Conservation (phyloP, 345 rosid species). For the Eucalyptus lansdowneana region DNA sequence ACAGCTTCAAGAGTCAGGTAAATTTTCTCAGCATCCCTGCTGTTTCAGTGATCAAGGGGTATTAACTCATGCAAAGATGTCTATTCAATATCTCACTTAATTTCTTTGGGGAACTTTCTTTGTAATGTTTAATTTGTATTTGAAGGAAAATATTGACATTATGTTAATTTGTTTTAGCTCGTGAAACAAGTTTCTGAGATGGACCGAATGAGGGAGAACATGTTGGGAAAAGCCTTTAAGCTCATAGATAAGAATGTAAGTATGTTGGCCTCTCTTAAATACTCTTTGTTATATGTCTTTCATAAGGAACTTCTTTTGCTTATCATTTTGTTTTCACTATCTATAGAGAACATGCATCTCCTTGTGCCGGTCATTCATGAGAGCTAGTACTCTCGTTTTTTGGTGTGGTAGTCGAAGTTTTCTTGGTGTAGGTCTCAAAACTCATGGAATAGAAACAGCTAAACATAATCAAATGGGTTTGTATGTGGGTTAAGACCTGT, state of each 20-base stretch:
- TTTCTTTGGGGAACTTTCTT: background rate
- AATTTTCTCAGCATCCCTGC: background rate
- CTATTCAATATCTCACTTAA: background rate
- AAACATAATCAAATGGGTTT: background rate
- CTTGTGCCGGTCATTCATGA: background rate
- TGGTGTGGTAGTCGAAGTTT: background rate
- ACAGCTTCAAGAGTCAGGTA: slow-evolving; percentile 96
- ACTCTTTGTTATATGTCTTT: background rate
- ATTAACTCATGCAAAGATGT: background rate
- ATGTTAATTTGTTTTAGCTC: slow-evolving; percentile 32
- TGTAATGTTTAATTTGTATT: background rate
- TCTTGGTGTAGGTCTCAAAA: background rate
- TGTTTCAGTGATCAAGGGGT: background rate
- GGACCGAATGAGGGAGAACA: slow-evolving; percentile 58
- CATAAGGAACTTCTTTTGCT: background rate
- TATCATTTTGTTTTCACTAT: background rate
- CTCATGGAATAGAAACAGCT: background rate
- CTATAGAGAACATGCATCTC: background rate
- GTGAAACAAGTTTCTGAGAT: slow-evolving; percentile 74
- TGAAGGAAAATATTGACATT: background rate
- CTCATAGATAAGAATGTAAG: slow-evolving; percentile 75
- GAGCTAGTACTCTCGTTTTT: background rate
- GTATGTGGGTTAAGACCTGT: background rate
- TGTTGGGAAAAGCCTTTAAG: slow-evolving; percentile 70
- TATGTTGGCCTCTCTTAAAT: background rate